Percentiles rank a stretch among this genome's conserved stretches.
Conservation (phyloP, 805 yeast species). For the Candida hispaniensis region DNA sequence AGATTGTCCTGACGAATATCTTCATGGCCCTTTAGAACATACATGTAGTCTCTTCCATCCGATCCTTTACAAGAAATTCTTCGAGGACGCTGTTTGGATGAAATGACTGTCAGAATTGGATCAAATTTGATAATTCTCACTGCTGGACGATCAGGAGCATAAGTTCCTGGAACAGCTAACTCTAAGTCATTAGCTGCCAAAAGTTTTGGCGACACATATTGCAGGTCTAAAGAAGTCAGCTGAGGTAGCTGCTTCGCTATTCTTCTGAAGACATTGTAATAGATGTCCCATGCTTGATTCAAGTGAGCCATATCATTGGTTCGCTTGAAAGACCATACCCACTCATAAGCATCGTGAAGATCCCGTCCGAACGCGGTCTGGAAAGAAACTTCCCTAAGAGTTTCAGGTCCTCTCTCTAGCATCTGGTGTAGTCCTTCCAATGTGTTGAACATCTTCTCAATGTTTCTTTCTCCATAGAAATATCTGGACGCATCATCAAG, state of each 20-base stretch:
- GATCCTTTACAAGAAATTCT: slow-evolving; percentile 68
- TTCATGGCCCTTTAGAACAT: slow-evolving; percentile 85
- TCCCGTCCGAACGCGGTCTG: slow-evolving; percentile 91
- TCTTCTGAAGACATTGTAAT: slow-evolving; percentile 85
- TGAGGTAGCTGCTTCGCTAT: slow-evolving; percentile 85
- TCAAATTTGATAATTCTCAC: slow-evolving; percentile 66
- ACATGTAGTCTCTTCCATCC: slow-evolving; percentile 85
- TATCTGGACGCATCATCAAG: slow-evolving; percentile 91
- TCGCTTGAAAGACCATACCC: slow-evolving; percentile 77
- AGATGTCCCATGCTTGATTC: slow-evolving; percentile 97
- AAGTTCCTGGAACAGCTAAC: slow-evolving; percentile 90
- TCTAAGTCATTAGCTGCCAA: slow-evolving; percentile 69
- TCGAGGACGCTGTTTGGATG: slow-evolving; percentile 95
- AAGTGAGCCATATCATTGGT: slow-evolving; percentile 79
- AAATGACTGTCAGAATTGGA: slow-evolving; percentile 72
- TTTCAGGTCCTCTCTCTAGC: slow-evolving; percentile 76
- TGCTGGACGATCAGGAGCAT: slow-evolving; percentile 71
- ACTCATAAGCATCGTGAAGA: slow-evolving; percentile 81
- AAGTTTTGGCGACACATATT: slow-evolving; percentile 86
- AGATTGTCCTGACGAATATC: slow-evolving; percentile 95
- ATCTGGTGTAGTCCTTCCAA: slow-evolving; percentile 80
- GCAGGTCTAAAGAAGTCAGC: slow-evolving; percentile 73
- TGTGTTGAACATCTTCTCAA: slow-evolving; percentile 87
- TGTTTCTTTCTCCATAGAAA: slow-evolving; percentile 88
- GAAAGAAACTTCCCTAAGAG: slow-evolving; percentile 85